A percentile compares a stretch with the other conserved stretches of the same genome.
Evolutionary conservation across 2,329 filamentous ascomycete genomes (phyloP).

Genomic region (Penicillium verrucosum): DNA sequence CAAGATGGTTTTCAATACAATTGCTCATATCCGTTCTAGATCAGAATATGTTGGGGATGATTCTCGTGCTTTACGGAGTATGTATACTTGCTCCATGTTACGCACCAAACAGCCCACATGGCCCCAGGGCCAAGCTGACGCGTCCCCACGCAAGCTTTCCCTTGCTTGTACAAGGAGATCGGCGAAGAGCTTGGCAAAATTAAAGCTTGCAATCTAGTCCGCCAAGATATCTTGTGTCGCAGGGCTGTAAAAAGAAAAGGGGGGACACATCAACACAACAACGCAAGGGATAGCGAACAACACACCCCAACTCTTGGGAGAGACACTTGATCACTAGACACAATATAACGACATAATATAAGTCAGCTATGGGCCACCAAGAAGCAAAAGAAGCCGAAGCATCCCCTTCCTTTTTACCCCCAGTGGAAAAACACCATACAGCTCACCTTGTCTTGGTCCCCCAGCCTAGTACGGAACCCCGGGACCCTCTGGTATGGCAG

Average conservation of each 20-base stretch:
- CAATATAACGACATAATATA: neutral
- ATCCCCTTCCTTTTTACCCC: neutral
- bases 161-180: neutral
- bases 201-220: neutral
- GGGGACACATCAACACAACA: neutral
- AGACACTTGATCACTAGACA: neutral
- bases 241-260: neutral
- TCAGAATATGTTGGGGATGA: neutral
- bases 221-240: neutral
- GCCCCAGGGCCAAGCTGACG: neutral
- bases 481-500: slow-evolving; percentile 35
- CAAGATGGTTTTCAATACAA: too few species aligned
- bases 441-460: slow-evolving; percentile 38
- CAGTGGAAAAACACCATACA: neutral
- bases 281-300: neutral
- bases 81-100: neutral
- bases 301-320: neutral
- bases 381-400: slow-evolving; percentile 10
- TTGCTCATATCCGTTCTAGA: neutral
- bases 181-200: slow-evolving; percentile 1
- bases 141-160: neutral
- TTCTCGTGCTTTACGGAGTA: neutral
- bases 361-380: slow-evolving; percentile 5
- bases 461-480: slow-evolving; percentile 31
- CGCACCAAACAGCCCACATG: neutral